phyloP scores from a whole-genome alignment of 2,329 filamentous ascomycete species.

The Colletotrichum sp. region DNA sequence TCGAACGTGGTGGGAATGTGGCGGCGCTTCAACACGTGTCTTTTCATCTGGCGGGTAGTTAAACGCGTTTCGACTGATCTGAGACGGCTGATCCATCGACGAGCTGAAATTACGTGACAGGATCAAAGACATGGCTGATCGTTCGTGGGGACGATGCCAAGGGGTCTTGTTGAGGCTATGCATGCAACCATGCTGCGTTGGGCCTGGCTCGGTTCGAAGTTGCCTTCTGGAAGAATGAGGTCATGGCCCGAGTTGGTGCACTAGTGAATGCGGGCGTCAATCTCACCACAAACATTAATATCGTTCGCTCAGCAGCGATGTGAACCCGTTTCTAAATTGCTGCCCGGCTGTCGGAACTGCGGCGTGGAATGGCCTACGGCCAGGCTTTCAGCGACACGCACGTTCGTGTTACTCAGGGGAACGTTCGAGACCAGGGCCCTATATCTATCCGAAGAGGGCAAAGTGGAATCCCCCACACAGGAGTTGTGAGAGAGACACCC shows the following conservation, averaged over 20 bases:
- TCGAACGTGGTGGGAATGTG: not conserved
- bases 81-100: constrained; percentile 1
- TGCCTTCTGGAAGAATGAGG: not conserved
- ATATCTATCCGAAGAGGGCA: not conserved
- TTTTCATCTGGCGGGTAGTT: not conserved
- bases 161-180: not conserved
- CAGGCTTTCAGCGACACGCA: not conserved
- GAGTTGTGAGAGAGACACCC: not conserved
- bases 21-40: not conserved
- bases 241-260: not conserved
- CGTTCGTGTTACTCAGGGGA: not conserved
- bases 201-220: not conserved
- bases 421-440: not conserved
- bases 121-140: not conserved
- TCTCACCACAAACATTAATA: not conserved
- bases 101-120: not conserved
- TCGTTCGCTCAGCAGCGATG: not conserved
- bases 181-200: not conserved
- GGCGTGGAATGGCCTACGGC: not conserved
- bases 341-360: not conserved
- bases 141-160: not conserved
- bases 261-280: not conserved
- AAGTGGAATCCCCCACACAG: not conserved
- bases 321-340: not conserved
- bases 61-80: constrained; percentile 5